Evolutionary conservation across 169 alveolate species (phyloP).

Genomic region (Cryptosporidium sp.): DNA sequence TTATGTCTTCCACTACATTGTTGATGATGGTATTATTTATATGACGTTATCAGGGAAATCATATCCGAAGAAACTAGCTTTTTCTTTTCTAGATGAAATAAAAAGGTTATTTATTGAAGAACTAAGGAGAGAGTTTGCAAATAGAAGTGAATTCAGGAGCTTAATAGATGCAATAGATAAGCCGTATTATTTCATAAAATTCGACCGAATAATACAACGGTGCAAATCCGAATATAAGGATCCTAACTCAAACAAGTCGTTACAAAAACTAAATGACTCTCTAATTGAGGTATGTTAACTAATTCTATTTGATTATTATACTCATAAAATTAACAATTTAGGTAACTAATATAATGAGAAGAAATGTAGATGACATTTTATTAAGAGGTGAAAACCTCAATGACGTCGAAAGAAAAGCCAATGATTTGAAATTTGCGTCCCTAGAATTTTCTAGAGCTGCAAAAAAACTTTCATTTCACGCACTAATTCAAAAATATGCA

Average conservation of each 20-base stretch:
- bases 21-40: conserved; percentile 81
- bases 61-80: conserved; percentile 88
- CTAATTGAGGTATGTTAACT: conserved; percentile 74
- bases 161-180: conserved; percentile 85
- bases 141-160: conserved; percentile 81
- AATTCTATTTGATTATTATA: background rate
- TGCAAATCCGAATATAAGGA: conserved; percentile 78
- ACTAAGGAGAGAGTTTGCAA: conserved; percentile 82
- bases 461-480: conserved; percentile 77
- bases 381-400: conserved; percentile 79
- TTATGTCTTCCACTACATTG: conserved; percentile 76
- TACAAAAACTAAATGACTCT: conserved; percentile 77
- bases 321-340: background rate
- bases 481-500: conserved; percentile 78
- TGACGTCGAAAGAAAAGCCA: conserved; percentile 73
- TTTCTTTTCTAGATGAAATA: conserved; percentile 85
- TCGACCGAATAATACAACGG: conserved; percentile 82
- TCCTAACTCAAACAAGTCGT: conserved; percentile 76
- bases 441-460: conserved; percentile 77
- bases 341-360: conserved; percentile 78
- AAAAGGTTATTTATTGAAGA: conserved; percentile 83
- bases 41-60: conserved; percentile 83
- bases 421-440: conserved; percentile 67
- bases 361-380: conserved; percentile 79
- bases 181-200: conserved; percentile 86